Conservation (phyloP, 2,329 filamentous ascomycete species). For the Penicillium sp. region DNA sequence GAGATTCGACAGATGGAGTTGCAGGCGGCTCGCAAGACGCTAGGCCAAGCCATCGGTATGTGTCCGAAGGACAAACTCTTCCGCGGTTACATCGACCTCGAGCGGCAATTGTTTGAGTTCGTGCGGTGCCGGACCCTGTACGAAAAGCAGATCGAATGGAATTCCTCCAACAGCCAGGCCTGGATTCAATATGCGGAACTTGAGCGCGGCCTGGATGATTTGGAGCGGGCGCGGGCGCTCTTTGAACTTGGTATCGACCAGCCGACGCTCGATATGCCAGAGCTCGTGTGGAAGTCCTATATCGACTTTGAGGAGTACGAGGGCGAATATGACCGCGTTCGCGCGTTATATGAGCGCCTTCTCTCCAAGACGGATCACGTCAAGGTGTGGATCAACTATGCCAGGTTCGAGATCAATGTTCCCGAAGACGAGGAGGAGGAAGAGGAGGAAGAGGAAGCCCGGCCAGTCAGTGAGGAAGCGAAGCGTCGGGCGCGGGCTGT, state of each 20-base stretch:
- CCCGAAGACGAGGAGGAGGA: slow-evolving; percentile 72
- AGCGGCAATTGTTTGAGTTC: slow-evolving; percentile 94
- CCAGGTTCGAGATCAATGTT: slow-evolving; percentile 96
- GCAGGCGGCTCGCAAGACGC: slow-evolving; percentile 77
- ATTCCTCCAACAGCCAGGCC: slow-evolving; percentile 83
- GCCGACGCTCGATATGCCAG: slow-evolving; percentile 88
- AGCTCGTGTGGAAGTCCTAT: slow-evolving; percentile 95
- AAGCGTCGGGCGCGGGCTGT: slow-evolving; percentile 79
- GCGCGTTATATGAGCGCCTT: slow-evolving; percentile 83
- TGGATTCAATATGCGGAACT: slow-evolving; percentile 98
- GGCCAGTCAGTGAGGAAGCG: slow-evolving; percentile 74
- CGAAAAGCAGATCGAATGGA: slow-evolving; percentile 92
- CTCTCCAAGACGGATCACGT: slow-evolving; percentile 96
- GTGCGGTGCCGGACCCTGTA: slow-evolving; percentile 86
- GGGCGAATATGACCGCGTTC: slow-evolving; percentile 81
- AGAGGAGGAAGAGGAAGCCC: slow-evolving; percentile 62
- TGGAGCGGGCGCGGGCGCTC: slow-evolving; percentile 84
- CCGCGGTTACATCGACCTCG: slow-evolving; percentile 88
- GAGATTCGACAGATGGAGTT: slow-evolving; percentile 86
- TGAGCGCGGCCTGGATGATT: slow-evolving; percentile 85
- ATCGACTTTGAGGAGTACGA: slow-evolving; percentile 99
- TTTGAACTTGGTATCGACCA: slow-evolving; percentile 89
- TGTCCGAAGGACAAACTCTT: slow-evolving; percentile 96
- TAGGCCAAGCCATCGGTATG: slow-evolving; percentile 88
- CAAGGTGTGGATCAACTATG: slow-evolving; percentile 99